Evolutionary conservation across 2,329 filamentous ascomycete genomes (phyloP), one percentile per base, ranked within the genome.

Genomic region (Venturia carpophila): DNA sequence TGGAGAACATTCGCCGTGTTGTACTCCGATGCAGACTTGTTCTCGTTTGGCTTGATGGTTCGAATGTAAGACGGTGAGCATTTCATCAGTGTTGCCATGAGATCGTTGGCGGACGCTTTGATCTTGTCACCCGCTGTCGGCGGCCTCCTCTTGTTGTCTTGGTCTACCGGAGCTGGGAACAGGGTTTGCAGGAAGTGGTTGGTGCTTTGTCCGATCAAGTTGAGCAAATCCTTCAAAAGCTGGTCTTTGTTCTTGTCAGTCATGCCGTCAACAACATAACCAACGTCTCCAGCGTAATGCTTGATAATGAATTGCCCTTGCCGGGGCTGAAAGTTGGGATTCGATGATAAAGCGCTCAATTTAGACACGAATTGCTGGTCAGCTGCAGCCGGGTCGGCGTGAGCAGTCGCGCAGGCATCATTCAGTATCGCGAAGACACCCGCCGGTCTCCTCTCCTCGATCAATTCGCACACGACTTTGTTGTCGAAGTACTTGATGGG

Each of bases 221-320:
- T 93, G 63, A 97, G 83, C 52, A 99, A 80, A 70, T 96, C 94
- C 80, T 99, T 99, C 66, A 97, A 81, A 56, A 99, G 82, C 76
- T 95, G 91, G 73, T 99, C 94, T 82, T 97, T 99, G 82, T 97
- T 99, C 83, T 99, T 99, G 76, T 99, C 94, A 0, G 94, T 99
- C 81, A 99, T 99, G 67, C 94, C 94, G 65, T 96, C 91, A 3
- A 97, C 88, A 1, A 90, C 90, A 76, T 99, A 99, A 69, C 87
- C 87, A 70, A 99, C 94, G 77, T 99, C 94, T 77, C 94, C 94
- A 66, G 94, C 94, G 74, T 99, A 99, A 78, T 99, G 94, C 81
- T 97, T 97, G 78, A 99, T 90, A 73, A 99, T 94, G 77, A 99
- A 99, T 75, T 91, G 94, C 63, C 93, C 93, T 77, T 97, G 93